A percentile compares a stretch with the other conserved stretches of the same genome.
phyloP scores from a whole-genome alignment of 306 rosid species.

The Bauhinia variegata region DNA sequence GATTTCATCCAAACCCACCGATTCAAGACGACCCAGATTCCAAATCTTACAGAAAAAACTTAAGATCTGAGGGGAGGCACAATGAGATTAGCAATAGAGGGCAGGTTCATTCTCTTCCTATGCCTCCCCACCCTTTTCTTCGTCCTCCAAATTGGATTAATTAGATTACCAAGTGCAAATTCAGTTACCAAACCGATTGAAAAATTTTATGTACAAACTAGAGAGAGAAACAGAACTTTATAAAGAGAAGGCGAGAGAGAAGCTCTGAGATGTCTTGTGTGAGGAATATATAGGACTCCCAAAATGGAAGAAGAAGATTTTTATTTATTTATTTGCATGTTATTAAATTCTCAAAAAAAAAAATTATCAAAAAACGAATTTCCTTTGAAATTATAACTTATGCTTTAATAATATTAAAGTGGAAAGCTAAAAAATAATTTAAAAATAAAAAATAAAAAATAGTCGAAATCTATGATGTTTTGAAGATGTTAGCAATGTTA shows the following conservation, averaged over 20 bases:
- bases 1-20: slow-evolving; percentile 67
- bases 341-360: background rate
- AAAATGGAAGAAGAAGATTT: slow-evolving; percentile 56
- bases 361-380: background rate
- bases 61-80: slow-evolving; percentile 97
- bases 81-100: slow-evolving; percentile 67
- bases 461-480: background rate
- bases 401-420: background rate
- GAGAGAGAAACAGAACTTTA: slow-evolving; percentile 48
- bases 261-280: slow-evolving; percentile 49
- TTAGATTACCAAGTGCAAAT: slow-evolving; percentile 77
- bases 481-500: background rate
- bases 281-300: slow-evolving; percentile 64
- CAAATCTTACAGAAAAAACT: slow-evolving; percentile 52
- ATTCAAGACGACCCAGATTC: slow-evolving; percentile 71
- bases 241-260: slow-evolving; percentile 64
- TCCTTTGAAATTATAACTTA: slow-evolving; percentile 7
- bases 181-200: slow-evolving; percentile 69
- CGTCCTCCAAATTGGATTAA: slow-evolving; percentile 59
- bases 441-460: background rate
- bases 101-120: slow-evolving; percentile 69
- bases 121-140: slow-evolving; percentile 70
- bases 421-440: background rate
- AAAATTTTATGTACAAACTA: slow-evolving; percentile 40
- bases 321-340: slow-evolving; percentile 6